Percentiles rank a stretch among this genome's conserved stretches.
phyloP scores from a whole-genome alignment of 2,329 filamentous ascomycete genomes.

The Pyrenochaeta sp. region DNA sequence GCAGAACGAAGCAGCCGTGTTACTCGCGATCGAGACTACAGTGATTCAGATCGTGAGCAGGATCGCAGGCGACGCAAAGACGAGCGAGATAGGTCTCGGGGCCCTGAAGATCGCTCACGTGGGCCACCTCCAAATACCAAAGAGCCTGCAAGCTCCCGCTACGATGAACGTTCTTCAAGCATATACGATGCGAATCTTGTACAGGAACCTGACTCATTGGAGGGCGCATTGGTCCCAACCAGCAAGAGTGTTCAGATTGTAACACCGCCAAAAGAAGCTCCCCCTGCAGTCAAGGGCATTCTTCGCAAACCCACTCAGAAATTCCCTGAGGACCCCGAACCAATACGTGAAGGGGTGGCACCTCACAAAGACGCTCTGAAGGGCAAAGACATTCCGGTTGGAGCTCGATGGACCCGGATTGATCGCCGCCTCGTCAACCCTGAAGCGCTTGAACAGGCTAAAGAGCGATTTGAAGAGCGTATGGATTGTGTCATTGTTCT shows the following conservation, averaged over 20 bases:
- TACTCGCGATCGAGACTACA: conserved; percentile 34
- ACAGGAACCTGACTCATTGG: conserved; percentile 44
- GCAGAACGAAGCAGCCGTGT: conserved; percentile 48
- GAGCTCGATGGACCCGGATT: conserved; percentile 93
- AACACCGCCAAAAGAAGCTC: conserved; percentile 73
- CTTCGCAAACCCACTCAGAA: conserved; percentile 81
- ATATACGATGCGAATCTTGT: conserved; percentile 41
- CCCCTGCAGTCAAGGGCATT: conserved; percentile 77
- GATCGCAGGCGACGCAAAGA: conserved; percentile 47
- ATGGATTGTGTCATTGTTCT: conserved; percentile 94
- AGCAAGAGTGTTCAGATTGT: conserved; percentile 65
- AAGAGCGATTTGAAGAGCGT: conserved; percentile 91
- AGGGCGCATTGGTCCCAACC: conserved; percentile 24
- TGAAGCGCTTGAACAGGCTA: conserved; percentile 82
- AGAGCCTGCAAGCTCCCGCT: conserved; percentile 34
- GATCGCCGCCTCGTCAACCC: conserved; percentile 88
- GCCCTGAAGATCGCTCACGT: conserved; percentile 35
- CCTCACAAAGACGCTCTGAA: conserved; percentile 89
- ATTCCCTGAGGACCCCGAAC: conserved; percentile 87
- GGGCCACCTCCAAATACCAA: conserved; percentile 24
- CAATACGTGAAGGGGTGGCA: conserved; percentile 87
- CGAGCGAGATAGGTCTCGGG: conserved; percentile 41
- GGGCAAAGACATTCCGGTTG: conserved; percentile 71
- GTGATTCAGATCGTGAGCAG: conserved; percentile 45
- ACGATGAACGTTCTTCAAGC: conserved; percentile 39